A percentile compares a stretch with the other conserved stretches of the same genome.
phyloP scores from a whole-genome alignment of 2,329 filamentous ascomycete genomes.

The Aspergillus sp. region DNA sequence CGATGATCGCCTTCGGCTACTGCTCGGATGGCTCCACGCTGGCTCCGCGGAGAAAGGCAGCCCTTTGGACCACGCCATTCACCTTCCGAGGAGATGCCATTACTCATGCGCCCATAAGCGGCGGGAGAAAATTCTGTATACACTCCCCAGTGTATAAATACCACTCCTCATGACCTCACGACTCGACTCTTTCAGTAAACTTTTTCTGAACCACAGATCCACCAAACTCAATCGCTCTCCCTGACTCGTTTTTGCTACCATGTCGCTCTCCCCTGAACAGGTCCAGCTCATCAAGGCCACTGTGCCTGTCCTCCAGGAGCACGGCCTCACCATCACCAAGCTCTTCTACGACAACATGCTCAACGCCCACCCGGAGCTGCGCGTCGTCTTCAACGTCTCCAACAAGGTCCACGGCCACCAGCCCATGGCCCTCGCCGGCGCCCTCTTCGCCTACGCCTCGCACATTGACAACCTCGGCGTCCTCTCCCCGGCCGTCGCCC shows the following conservation, averaged over 20 bases:
- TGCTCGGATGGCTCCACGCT: neutral
- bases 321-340: conserved; percentile 71
- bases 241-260: conserved; percentile 11
- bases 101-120: neutral
- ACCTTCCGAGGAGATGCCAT: neutral
- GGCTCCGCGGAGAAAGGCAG: conserved; percentile 5
- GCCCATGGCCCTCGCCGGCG: conserved; percentile 68
- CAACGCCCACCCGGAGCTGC: conserved; percentile 66
- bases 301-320: conserved; percentile 68
- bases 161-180: conserved; percentile 1
- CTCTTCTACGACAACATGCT: conserved; percentile 75
- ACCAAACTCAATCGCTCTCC: neutral
- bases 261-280: conserved; percentile 64
- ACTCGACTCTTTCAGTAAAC: neutral
- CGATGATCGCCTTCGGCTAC: neutral
- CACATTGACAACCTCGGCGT: conserved; percentile 71
- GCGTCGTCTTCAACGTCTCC: conserved; percentile 72
- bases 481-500: conserved; percentile 62
- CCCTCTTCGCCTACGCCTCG: conserved; percentile 72
- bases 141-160: neutral
- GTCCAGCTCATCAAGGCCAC: conserved; percentile 70
- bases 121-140: neutral
- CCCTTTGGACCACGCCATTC: conserved; percentile 6
- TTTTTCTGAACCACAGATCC: neutral
- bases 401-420: conserved; percentile 72